Percentiles rank a stretch among this genome's conserved stretches.
These are phyloP conservation scores for Dendrothele bispora DNA, from an alignment of 768 basidiomycete species.

Conservation along the genomic window DNA sequence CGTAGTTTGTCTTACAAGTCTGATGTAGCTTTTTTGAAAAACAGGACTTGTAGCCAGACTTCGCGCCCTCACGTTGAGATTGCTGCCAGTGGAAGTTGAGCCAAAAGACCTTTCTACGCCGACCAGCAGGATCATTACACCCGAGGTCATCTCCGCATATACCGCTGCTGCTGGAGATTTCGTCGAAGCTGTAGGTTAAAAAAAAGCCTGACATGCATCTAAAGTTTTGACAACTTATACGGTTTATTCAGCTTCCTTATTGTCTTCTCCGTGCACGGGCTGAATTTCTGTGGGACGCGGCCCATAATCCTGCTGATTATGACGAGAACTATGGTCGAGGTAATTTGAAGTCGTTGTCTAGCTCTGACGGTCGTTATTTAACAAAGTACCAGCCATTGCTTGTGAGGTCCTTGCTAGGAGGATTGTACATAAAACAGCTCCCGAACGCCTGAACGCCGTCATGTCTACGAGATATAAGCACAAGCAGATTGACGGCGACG, in stretches of 20 bases:
- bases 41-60: conserved; percentile 81
- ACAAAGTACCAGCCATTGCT: conserved; percentile 53
- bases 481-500: conserved; percentile 71
- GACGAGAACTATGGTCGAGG: conserved; percentile 85
- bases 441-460: conserved; percentile 63
- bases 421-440: conserved; percentile 68
- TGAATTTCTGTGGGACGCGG: conserved; percentile 81
- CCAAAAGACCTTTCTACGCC: conserved; percentile 64
- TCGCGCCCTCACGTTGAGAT: conserved; percentile 67
- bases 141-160: conserved; percentile 75
- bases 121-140: conserved; percentile 83
- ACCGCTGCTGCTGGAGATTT: conserved; percentile 86
- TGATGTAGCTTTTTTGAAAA: too few relatives aligned
- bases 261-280: conserved; percentile 75
- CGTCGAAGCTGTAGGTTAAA: conserved; percentile 64
- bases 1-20: too few relatives aligned
- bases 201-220: neutral
- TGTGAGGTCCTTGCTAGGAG: conserved; percentile 84
- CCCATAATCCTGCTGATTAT: conserved; percentile 80
- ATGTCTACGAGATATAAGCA: conserved; percentile 81
- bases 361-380: conserved; percentile 11
- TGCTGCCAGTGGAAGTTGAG: conserved; percentile 84
- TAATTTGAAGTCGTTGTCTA: conserved; percentile 21
- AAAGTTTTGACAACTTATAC: neutral
- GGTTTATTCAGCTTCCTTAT: conserved; percentile 65